Evolutionary conservation across 2,329 filamentous ascomycete species (phyloP).

Genomic region (Xylariaceae sp.): DNA sequence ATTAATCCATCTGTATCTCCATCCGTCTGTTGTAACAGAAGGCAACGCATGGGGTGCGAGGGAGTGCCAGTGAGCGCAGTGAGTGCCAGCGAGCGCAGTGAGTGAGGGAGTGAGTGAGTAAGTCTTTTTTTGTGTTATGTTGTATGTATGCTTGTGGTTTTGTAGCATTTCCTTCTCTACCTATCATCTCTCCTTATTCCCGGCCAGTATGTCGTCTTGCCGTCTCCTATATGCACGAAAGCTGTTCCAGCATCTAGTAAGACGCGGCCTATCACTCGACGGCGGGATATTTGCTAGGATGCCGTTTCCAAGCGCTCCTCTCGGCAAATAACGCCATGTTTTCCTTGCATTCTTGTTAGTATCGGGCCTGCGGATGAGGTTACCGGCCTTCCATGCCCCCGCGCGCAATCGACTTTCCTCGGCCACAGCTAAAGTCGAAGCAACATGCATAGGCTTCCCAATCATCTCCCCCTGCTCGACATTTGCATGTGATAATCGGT

Average conservation of each 20-base stretch:
- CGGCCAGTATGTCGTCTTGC: neutral
- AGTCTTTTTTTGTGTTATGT: neutral
- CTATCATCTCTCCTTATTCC: neutral
- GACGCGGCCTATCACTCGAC: conserved; percentile 15
- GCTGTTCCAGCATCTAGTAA: conserved; percentile 8
- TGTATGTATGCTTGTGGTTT: neutral
- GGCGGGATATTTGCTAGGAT: neutral
- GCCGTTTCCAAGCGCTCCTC: conserved; percentile 26
- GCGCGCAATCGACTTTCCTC: conserved; percentile 29
- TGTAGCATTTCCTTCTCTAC: conserved; percentile 6
- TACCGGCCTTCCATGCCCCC: conserved; percentile 23
- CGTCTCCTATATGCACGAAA: conserved; percentile 5
- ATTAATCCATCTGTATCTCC: conserved; percentile 3
- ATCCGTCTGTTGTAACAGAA: conserved; percentile 4
- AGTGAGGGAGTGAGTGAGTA: neutral
- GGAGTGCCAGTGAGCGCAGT: too few relatives aligned
- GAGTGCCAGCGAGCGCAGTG: too few relatives aligned
- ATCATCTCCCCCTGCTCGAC: conserved; percentile 22
- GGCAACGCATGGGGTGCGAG: neutral
- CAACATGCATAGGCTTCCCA: conserved; percentile 21
- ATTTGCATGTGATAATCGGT: conserved; percentile 32
- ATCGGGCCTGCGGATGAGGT: conserved; percentile 35
- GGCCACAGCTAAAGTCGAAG: conserved; percentile 24
- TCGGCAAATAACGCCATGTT: conserved; percentile 28
- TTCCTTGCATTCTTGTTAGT: conserved; percentile 21